A percentile compares a stretch with the other conserved stretches of the same genome.
phyloP scores from a whole-genome alignment of 2,329 filamentous ascomycete species.

The Thelonectria olida region DNA sequence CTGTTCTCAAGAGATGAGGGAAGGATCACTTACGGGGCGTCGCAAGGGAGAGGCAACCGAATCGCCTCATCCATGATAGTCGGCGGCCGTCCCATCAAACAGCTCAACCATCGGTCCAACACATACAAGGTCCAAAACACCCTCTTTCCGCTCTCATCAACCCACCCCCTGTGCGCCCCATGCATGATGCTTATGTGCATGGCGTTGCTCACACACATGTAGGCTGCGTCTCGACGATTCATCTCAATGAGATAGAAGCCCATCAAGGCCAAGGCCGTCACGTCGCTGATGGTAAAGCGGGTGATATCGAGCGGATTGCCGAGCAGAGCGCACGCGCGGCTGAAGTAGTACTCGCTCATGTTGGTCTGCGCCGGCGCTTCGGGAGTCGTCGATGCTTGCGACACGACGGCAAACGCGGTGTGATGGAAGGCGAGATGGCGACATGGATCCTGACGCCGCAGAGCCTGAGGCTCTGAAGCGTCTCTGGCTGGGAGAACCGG shows the following conservation, averaged over 20 bases:
- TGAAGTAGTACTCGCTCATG: conserved; percentile 55
- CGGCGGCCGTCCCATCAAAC: conserved; percentile 59
- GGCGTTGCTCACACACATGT: conserved; percentile 56
- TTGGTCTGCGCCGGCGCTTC: conserved; percentile 37
- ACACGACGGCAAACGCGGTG: conserved; percentile 54
- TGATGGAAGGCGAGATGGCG: conserved; percentile 57
- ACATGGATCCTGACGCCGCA: conserved; percentile 35
- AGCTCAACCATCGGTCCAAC: conserved; percentile 59
- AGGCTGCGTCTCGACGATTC: conserved; percentile 59
- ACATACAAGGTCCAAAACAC: conserved; percentile 63
- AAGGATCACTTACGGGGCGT: conserved; percentile 50
- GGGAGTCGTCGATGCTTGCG: conserved; percentile 38
- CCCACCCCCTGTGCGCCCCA: conserved; percentile 56
- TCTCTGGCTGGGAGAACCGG: conserved; percentile 39
- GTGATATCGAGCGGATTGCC: conserved; percentile 58
- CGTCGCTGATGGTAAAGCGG: conserved; percentile 52
- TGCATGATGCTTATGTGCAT: conserved; percentile 59
- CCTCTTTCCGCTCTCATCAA: conserved; percentile 55
- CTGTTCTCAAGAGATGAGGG: neutral
- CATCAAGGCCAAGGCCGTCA: conserved; percentile 57
- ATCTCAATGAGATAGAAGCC: conserved; percentile 59
- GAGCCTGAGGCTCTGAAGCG: conserved; percentile 29
- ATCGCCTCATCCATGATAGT: conserved; percentile 59
- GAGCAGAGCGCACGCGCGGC: conserved; percentile 53
- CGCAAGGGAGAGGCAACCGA: conserved; percentile 51